Evolutionary conservation across 2,329 filamentous ascomycete species (phyloP), one percentile per base, ranked within the genome.

Genomic region (Arthrobotrys pseudoclavata): DNA sequence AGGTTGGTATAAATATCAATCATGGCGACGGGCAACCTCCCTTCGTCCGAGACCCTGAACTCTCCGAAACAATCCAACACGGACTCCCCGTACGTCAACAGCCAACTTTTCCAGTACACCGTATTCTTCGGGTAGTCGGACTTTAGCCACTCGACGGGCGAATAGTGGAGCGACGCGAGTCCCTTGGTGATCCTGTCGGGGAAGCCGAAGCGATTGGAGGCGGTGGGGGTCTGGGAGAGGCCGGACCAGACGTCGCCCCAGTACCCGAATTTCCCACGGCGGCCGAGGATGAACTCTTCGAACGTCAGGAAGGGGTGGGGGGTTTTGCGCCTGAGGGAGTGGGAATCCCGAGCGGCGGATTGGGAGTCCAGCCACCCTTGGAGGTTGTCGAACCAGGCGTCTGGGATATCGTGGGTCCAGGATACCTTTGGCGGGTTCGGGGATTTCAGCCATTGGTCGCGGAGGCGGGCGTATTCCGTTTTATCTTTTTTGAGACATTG

Each of bases 241-340:
- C 24, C 52, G 1, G 68, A 57, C 80, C 85, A 87, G 5, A 84
- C 83, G 0, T 80, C 12, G 10, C 78, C 55, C 10, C 87, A 81
- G 22, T 82, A 82, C 74, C 5, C 75, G 61, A 22, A 74, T 29
- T 66, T 69, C 3, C 18, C n/a, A 5, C 40, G 52, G 9, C 75
- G 75, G 24, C 75, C 75, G 2, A 74, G 26, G 18, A 79, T 80
- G 80, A 83, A 88, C 77, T 88, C 86, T 0, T 85, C 84, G 18
- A 86, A 84, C 3, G 82, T 79, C 79, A 88, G 83, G 81, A 88
- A 88, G 77, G 82, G 9, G 84, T 83, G 81, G 3, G 83, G 84
- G 24, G 74, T 80, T 83, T 81, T 84, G 20, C 81, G 81, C 10
- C 80, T 79, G 15, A 79, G 62, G 26, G 80, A 70, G 45, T 10